These are phyloP conservation scores for Phytopythium mirpurense DNA, from an alignment of 352 stramenopile genomes.

Conservation along the genomic window DNA sequence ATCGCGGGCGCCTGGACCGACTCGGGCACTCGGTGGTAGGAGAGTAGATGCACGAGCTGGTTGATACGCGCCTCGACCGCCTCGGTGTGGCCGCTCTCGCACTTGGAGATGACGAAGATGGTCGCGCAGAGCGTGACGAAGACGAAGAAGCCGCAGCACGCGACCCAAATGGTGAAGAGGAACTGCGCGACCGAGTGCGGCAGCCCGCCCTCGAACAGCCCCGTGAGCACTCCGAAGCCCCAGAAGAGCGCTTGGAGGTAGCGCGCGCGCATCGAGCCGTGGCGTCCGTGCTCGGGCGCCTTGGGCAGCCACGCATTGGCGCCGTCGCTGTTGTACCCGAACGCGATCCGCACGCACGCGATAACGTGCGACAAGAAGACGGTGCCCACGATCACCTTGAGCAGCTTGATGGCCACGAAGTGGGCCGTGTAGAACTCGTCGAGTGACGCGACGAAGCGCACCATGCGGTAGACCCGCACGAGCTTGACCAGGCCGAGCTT, in stretches of 20 bases:
- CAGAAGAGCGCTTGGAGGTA: conserved; percentile 62
- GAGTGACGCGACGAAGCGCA: conserved; percentile 40
- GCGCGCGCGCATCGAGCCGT: conserved; percentile 12
- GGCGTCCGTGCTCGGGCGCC: conserved; percentile 16
- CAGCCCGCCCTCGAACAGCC: conserved; percentile 66
- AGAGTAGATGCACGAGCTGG: conserved; percentile 65
- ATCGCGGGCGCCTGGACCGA: conserved; percentile 50
- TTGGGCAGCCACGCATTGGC: conserved; percentile 50
- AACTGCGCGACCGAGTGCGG: conserved; percentile 43
- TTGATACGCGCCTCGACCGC: conserved; percentile 60
- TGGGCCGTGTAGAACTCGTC: conserved; percentile 62
- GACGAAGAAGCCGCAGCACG: conserved; percentile 56
- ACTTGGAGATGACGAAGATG: conserved; percentile 81
- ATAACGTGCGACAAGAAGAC: conserved; percentile 51
- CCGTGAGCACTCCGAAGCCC: conserved; percentile 59
- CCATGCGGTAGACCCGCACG: conserved; percentile 31
- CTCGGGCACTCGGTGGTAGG: conserved; percentile 58
- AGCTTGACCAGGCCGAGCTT: conserved; percentile 27
- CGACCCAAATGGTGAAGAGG: conserved; percentile 63
- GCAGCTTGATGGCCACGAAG: conserved; percentile 44
- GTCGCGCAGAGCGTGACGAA: conserved; percentile 67
- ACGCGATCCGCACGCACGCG: conserved; percentile 51
- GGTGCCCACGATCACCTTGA: conserved; percentile 44
- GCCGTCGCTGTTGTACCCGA: conserved; percentile 43
- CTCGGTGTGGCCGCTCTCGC: conserved; percentile 57